These are phyloP conservation scores for Chalciporus chontae DNA, from an alignment of 768 basidiomycete genomes.

Conservation along the genomic window DNA sequence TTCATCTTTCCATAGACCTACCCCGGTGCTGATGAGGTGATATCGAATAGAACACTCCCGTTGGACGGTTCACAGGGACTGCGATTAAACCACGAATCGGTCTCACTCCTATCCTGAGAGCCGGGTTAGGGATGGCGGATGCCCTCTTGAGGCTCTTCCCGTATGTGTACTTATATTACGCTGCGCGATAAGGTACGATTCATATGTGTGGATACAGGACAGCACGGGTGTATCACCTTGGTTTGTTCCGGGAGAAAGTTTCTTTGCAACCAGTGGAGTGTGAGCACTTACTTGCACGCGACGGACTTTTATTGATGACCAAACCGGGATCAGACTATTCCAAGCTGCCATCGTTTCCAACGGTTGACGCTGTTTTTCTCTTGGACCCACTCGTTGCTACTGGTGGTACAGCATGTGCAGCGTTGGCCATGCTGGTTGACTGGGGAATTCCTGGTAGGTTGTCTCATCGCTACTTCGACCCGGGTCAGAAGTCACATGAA, in stretches of 20 bases:
- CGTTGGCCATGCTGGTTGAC: constrained; percentile 78
- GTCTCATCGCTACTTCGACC: background rate
- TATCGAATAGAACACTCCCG: constrained; percentile 61
- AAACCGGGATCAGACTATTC: constrained; percentile 65
- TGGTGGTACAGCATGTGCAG: constrained; percentile 88
- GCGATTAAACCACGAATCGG: constrained; percentile 75
- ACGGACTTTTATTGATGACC: background rate
- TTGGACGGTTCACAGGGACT: constrained; percentile 76
- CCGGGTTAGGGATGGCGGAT: constrained; percentile 92
- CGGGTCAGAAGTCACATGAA: constrained; percentile 1
- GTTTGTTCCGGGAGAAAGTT: constrained; percentile 83
- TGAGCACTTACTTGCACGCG: constrained; percentile 30
- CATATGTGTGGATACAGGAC: constrained; percentile 37
- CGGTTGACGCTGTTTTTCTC: constrained; percentile 81
- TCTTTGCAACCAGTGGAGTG: constrained; percentile 90
- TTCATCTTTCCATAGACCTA: background rate
- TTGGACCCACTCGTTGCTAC: constrained; percentile 94
- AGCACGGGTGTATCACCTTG: constrained; percentile 87
- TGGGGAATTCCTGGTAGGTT: constrained; percentile 73
- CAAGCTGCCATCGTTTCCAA: constrained; percentile 73
- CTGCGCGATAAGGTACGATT: background rate
- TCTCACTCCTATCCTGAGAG: constrained; percentile 87
- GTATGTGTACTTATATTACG: constrained; percentile 38
- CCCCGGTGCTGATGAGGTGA: background rate
- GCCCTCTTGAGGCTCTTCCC: constrained; percentile 84